Percentiles rank a stretch among this genome's conserved stretches.
These are phyloP conservation scores for Pythium phragmitis DNA, from an alignment of 352 stramenopile genomes.

Conservation along the genomic window DNA sequence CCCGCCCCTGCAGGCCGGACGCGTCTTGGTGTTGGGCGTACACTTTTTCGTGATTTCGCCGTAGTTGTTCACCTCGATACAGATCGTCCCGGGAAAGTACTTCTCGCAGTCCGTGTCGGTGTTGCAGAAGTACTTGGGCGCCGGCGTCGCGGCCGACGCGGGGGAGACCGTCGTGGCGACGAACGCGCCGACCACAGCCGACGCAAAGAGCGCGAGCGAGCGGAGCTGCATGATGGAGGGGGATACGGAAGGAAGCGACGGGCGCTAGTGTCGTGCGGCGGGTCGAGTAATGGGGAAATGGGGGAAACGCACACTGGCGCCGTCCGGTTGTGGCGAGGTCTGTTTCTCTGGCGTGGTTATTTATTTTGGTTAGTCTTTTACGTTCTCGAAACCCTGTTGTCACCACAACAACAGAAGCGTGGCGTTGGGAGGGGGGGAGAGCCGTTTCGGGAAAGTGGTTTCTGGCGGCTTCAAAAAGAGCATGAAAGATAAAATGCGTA, in stretches of 20 bases:
- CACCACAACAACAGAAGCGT: conserved; percentile 2
- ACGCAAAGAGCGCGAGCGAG: conserved; percentile 31
- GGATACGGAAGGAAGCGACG: neutral
- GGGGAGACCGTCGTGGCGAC: neutral
- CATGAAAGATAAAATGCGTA: conserved; percentile 13
- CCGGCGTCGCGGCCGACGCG: conserved; percentile 29
- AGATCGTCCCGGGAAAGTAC: conserved; percentile 66
- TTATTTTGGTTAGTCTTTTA: neutral
- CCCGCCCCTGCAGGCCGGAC: conserved; percentile 68
- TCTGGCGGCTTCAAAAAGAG: conserved; percentile 1
- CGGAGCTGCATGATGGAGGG: conserved; percentile 44
- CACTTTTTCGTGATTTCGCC: conserved; percentile 75
- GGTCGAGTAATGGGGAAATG: neutral
- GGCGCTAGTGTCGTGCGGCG: neutral
- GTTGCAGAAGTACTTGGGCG: conserved; percentile 54
- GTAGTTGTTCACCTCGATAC: conserved; percentile 78
- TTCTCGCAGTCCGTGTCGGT: conserved; percentile 70
- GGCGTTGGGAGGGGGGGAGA: neutral
- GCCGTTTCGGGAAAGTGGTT: conserved; percentile 14
- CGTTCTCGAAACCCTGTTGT: neutral
- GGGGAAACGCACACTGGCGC: neutral
- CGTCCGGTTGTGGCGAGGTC: neutral
- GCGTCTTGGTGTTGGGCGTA: conserved; percentile 76
- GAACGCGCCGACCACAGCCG: conserved; percentile 29
- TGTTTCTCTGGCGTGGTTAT: neutral